A percentile compares a stretch with the other conserved stretches of the same genome.
Evolutionary conservation across 441 rosid species (phyloP).

Genomic region (Cnidoscolus chayamansa): DNA sequence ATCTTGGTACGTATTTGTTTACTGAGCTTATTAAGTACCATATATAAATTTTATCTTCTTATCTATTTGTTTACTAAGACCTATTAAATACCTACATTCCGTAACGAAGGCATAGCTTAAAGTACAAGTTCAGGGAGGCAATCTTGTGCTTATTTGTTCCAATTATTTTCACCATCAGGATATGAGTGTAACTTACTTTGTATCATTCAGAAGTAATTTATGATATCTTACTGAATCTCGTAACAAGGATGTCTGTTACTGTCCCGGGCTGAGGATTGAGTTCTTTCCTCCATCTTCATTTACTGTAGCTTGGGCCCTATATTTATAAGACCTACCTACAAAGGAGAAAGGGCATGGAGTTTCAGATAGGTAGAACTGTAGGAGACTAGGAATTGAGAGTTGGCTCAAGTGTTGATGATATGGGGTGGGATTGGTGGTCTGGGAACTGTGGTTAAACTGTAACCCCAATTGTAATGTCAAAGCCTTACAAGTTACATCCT

Average conservation of each 20-base stretch:
- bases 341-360: no score
- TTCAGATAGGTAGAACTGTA: neutral
- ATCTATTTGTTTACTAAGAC: no score
- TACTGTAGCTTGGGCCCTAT: no score
- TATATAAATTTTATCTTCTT: no score
- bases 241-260: neutral
- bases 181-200: neutral
- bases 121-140: neutral
- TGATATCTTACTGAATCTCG: neutral
- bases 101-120: neutral
- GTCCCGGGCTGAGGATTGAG: no score
- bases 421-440: neutral
- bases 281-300: neutral
- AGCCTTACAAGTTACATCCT: neutral
- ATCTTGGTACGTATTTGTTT: no score
- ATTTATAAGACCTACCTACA: no score
- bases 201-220: neutral
- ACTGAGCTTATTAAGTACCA: no score
- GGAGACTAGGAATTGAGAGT: neutral
- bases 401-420: neutral
- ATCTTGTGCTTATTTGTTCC: neutral
- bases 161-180: neutral
- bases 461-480: neutral
- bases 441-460: neutral
- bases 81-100: no score